Percentiles rank a stretch among this genome's conserved stretches.
Conservation (phyloP, 495 filamentous ascomycete genomes). For the Penicillium psychrofluorescens region DNA sequence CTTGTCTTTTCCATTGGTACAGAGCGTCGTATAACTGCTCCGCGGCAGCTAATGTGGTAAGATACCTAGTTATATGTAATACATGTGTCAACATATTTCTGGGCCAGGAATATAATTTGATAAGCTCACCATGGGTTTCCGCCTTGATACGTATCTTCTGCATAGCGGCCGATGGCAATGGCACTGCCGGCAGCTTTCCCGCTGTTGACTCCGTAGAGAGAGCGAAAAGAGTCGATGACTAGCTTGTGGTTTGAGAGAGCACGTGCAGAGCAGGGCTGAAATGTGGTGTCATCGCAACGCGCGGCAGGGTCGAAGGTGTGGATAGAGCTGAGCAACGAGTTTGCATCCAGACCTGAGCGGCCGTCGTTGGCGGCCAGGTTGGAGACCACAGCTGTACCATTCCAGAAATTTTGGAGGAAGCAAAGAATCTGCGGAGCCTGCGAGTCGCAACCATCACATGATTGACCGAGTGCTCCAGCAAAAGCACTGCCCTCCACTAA, state of each 20-base stretch:
- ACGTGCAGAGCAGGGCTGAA: conserved; percentile 56
- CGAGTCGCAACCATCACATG: conserved; percentile 46
- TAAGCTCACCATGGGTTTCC: conserved; percentile 51
- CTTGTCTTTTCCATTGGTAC: conserved; percentile 47
- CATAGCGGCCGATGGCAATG: conserved; percentile 62
- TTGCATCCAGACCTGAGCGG: conserved; percentile 54
- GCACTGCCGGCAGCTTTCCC: conserved; percentile 30
- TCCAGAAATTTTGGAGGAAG: conserved; percentile 62
- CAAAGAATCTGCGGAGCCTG: conserved; percentile 49
- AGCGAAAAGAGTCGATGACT: conserved; percentile 54
- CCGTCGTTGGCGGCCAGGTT: conserved; percentile 37
- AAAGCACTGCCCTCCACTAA: conserved; percentile 53
- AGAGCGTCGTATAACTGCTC: conserved; percentile 61
- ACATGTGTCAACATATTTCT: too few relatives aligned
- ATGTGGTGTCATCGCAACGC: conserved; percentile 40
- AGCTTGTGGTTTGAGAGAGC: conserved; percentile 61
- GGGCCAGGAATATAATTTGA: too few relatives aligned
- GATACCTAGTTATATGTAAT: conserved; percentile 27
- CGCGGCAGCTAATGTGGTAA: conserved; percentile 55
- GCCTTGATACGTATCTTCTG: conserved; percentile 61
- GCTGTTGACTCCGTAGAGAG: conserved; percentile 52
- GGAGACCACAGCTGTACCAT: conserved; percentile 47
- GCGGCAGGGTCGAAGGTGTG: conserved; percentile 56
- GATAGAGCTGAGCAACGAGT: conserved; percentile 54
- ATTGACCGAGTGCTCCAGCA: conserved; percentile 33